These are phyloP conservation scores for Crithidia acanthocephali DNA, from an alignment of 208 protist genomes.

Conservation along the genomic window DNA sequence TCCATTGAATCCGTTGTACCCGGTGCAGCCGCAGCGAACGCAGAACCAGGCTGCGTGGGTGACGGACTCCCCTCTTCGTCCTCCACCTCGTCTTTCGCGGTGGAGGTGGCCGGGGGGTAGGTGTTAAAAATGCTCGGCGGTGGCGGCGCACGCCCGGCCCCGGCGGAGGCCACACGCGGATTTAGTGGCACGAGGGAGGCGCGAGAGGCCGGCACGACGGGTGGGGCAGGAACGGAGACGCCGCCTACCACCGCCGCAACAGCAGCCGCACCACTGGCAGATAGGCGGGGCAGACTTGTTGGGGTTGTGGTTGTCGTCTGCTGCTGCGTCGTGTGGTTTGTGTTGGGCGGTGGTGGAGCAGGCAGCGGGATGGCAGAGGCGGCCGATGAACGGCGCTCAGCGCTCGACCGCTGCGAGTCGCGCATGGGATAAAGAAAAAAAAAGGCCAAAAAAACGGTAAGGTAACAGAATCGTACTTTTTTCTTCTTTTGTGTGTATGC, in stretches of 20 bases:
- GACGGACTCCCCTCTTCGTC: background rate
- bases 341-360: background rate
- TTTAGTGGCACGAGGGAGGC: slow-evolving; percentile 1
- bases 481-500: too few relatives aligned
- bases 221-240: background rate
- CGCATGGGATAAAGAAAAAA: background rate
- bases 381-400: background rate
- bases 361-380: background rate
- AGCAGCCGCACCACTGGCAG: background rate
- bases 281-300: slow-evolving; percentile 4
- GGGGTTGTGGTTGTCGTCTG: background rate
- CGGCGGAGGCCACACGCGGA: background rate
- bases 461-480: too few relatives aligned
- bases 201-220: background rate
- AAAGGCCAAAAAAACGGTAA: too few relatives aligned
- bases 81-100: background rate
- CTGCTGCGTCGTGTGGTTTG: background rate
- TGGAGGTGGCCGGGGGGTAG: background rate
- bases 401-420: background rate
- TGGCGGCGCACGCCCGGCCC: background rate
- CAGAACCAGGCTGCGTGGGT: background rate
- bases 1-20: slow-evolving; percentile 16
- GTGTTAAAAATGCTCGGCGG: slow-evolving; percentile 9
- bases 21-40: background rate
- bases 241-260: background rate